These are phyloP conservation scores for Cyclospora cayetanensis DNA, from an alignment of 169 alveolate species.

Conservation along the genomic window DNA sequence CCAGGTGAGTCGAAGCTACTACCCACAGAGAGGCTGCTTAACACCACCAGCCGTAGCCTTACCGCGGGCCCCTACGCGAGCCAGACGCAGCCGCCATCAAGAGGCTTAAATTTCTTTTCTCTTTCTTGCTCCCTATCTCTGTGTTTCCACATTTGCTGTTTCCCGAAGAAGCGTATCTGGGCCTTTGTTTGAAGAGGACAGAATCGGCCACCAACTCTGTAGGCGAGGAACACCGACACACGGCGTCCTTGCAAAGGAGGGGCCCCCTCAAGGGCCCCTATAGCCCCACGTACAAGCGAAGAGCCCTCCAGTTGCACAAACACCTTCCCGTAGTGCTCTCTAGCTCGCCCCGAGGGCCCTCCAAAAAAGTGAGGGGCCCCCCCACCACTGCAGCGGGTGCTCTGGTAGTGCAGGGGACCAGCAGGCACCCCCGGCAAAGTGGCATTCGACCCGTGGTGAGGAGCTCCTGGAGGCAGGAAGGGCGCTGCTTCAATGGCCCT, in stretches of 20 bases:
- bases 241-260: neutral
- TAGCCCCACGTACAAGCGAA: neutral
- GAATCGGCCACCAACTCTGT: neutral
- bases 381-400: neutral
- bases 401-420: neutral
- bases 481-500: neutral
- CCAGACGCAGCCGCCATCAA: constrained; percentile 30
- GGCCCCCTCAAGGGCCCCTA: neutral
- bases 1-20: too few species aligned
- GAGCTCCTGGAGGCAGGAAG: neutral
- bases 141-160: neutral
- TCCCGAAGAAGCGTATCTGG: neutral
- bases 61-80: neutral
- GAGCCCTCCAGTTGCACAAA: neutral
- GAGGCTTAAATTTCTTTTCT: neutral
- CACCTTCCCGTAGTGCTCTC: neutral
- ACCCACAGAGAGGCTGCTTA: too few species aligned
- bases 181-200: neutral
- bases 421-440: neutral
- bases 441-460: neutral
- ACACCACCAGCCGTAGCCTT: neutral
- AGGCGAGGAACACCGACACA: neutral
- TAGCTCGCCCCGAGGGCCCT: neutral
- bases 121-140: neutral
- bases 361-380: neutral